Base-by-base conservation (phyloP, 2,329 filamentous ascomycete species). In the Tolypocladium nubicola region DNA sequence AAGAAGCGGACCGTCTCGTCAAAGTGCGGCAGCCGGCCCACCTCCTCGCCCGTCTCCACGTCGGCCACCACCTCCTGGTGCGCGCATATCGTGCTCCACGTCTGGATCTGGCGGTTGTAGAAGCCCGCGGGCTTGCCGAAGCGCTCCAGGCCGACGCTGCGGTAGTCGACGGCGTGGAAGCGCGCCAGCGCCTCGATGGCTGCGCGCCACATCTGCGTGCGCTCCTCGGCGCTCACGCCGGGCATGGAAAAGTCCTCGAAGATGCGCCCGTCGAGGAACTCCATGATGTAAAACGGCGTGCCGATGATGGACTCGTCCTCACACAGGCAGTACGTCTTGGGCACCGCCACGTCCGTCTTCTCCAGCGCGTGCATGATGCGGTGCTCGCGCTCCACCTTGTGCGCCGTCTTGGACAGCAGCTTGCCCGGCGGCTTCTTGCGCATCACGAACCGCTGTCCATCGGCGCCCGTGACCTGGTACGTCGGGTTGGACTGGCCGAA, bases 401-500 rank as follows among this genome's bases (percentile, higher is more conserved):
- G 94, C 11, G 94, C 94, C 2, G 93, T 93, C 76, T 91, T 90
- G 65, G 90, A 96, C 54, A 97, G 81, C 43, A 99, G 86, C 75
- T 87, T 85, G 62, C 94, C 94, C n/a, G 94, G 93, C 1, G 94
- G 94, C 76, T 97, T 97, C 82, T 99, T 97, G 71, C 94, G 90
- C 77, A 97, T 82, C 39, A 99, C 94, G 75, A 87, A 96, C 68
- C 86, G 85, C 64, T 77, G 72, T 55, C 85, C 84, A 68, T 85
- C 79, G 62, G 84, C 79, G 55, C 85, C 85, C 19, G 86, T 96
- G 67, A 97, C 80, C 67, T 93, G 90, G 75, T 97, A 99, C 2
- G 94, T 99, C 50, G 94, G 94, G 71, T 97, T 99, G 58, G 90
- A 96, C 75, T 97, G 94, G 59, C 94, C 94, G 71, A 95, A 97